Percentiles rank a stretch among this genome's conserved stretches.
phyloP scores from a whole-genome alignment of 2,329 filamentous ascomycete genomes.

The Lecanosticta acicola region DNA sequence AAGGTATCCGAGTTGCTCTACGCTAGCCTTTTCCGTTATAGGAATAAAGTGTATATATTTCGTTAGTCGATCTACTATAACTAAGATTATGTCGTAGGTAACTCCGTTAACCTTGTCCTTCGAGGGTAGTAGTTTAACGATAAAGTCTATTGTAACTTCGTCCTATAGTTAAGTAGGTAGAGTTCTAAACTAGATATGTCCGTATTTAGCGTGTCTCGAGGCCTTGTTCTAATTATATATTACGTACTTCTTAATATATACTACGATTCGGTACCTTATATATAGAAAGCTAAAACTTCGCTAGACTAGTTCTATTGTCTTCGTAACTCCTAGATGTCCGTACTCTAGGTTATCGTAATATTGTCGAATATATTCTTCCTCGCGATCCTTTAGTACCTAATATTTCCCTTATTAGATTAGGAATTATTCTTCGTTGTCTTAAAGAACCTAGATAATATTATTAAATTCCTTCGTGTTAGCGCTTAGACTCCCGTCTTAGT shows the following conservation, averaged over 20 bases:
- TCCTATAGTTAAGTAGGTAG: slow-evolving; percentile 11
- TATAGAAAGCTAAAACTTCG: slow-evolving; percentile 7
- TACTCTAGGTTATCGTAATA: slow-evolving; percentile 9
- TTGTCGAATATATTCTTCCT: slow-evolving; percentile 12
- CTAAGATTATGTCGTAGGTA: slow-evolving; percentile 16
- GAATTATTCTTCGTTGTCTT: slow-evolving; percentile 9
- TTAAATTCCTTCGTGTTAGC: slow-evolving; percentile 5
- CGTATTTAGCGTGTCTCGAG: slow-evolving; percentile 8
- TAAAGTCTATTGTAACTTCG: slow-evolving; percentile 4
- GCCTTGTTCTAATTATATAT: slow-evolving; percentile 9
- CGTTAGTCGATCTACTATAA: slow-evolving; percentile 19
- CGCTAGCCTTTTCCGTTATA: slow-evolving; percentile 12
- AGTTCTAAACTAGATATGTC: slow-evolving; percentile 10
- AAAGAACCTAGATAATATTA: slow-evolving; percentile 4
- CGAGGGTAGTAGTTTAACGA: slow-evolving; percentile 16
- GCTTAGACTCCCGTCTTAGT: neutral
- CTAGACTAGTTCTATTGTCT: neutral
- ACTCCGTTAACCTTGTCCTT: slow-evolving; percentile 1
- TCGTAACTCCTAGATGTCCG: slow-evolving; percentile 3
- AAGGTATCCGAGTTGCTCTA: slow-evolving; percentile 16
- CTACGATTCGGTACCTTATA: slow-evolving; percentile 2
- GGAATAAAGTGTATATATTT: slow-evolving; percentile 7
- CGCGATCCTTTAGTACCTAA: slow-evolving; percentile 6
- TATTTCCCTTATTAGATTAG: slow-evolving; percentile 8
- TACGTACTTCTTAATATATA: slow-evolving; percentile 12